phyloP scores from a whole-genome alignment of 257 asterid genomes.

The Echites panduratus region DNA sequence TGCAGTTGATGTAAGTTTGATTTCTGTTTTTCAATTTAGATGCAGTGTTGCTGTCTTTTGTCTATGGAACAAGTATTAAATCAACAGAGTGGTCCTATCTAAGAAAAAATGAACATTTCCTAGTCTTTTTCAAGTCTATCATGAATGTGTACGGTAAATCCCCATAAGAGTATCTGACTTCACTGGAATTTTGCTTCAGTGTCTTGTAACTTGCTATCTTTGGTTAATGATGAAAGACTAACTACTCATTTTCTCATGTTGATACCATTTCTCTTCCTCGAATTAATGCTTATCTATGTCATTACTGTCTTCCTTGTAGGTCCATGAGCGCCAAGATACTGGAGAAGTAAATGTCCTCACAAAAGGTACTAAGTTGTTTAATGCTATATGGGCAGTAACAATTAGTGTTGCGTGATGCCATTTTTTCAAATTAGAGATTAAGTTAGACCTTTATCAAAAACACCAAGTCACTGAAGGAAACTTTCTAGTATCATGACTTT shows the following conservation, averaged over 20 bases:
- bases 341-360: conserved; percentile 97
- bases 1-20: neutral
- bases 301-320: conserved; percentile 43
- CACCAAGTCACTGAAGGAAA: neutral
- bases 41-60: neutral
- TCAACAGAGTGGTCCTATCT: neutral
- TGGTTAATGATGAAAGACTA: neutral
- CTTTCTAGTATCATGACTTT: neutral
- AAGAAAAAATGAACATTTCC: no score
- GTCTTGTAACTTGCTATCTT: neutral
- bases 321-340: conserved; percentile 79
- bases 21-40: neutral
- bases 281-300: neutral
- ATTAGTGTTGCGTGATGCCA: neutral
- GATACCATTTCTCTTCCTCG: no score
- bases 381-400: neutral
- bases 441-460: neutral
- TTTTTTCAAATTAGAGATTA: neutral
- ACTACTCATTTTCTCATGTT: neutral
- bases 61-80: neutral
- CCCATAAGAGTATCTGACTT: neutral
- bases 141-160: neutral
- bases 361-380: conserved; percentile 48
- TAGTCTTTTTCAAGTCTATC: neutral
- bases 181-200: neutral